These are phyloP conservation scores for Curvularia lunata DNA, from an alignment of 2,329 filamentous ascomycete genomes.

Conservation along the genomic window DNA sequence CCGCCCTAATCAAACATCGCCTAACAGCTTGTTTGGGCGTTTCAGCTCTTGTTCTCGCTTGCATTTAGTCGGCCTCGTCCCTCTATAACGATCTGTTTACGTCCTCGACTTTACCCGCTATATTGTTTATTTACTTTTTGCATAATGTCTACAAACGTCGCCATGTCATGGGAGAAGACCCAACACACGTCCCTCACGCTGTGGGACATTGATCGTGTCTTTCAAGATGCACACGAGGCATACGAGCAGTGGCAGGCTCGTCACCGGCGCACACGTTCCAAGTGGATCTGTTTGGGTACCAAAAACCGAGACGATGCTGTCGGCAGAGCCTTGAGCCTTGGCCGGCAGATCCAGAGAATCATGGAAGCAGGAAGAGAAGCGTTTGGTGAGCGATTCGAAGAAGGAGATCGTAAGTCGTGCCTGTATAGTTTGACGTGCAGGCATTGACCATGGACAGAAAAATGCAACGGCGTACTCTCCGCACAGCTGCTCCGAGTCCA, in stretches of 20 bases:
- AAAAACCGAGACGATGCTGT: slow-evolving; percentile 37
- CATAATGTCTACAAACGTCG: slow-evolving; percentile 22
- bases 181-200: slow-evolving; percentile 40
- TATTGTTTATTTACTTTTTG: slow-evolving; percentile 5
- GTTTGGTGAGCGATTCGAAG: slow-evolving; percentile 41
- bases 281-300: slow-evolving; percentile 36
- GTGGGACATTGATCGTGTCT: slow-evolving; percentile 48
- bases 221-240: slow-evolving; percentile 41
- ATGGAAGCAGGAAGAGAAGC: slow-evolving; percentile 37
- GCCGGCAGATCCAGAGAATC: slow-evolving; percentile 33
- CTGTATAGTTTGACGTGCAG: not conserved
- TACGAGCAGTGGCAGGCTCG: slow-evolving; percentile 42
- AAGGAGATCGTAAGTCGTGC: slow-evolving; percentile 39
- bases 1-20: slow-evolving; percentile 16
- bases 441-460: slow-evolving; percentile 33
- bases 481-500: slow-evolving; percentile 43
- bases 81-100: slow-evolving; percentile 1
- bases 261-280: slow-evolving; percentile 26
- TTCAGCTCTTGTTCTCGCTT: slow-evolving; percentile 7
- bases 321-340: slow-evolving; percentile 35
- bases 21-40: slow-evolving; percentile 4
- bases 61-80: slow-evolving; percentile 4
- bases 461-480: slow-evolving; percentile 40
- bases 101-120: not conserved
- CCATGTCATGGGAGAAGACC: slow-evolving; percentile 36